Evolutionary conservation across 2,329 filamentous ascomycete species (phyloP).

Genomic region (Eurotiales sp.): DNA sequence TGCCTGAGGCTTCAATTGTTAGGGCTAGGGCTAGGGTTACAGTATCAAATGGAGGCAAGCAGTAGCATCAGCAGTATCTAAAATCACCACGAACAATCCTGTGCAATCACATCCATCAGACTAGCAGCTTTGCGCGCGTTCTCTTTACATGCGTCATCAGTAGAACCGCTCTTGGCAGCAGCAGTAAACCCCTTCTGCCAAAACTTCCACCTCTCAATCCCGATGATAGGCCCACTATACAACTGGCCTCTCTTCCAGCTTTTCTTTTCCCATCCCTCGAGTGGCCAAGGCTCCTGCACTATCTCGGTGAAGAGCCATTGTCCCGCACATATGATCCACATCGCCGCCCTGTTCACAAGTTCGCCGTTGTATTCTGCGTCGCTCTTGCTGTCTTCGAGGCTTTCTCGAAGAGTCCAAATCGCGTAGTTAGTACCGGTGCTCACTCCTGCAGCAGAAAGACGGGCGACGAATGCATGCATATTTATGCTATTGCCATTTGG

Average conservation of each 20-base stretch:
- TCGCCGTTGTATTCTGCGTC: neutral
- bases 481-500: neutral
- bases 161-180: neutral
- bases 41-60: too few species aligned
- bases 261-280: neutral
- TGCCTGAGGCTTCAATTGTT: too few species aligned
- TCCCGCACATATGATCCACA: conserved; percentile 9
- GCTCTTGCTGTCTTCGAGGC: neutral
- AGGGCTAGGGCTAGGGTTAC: too few species aligned
- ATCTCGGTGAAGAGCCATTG: conserved; percentile 3
- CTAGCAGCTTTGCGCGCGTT: conserved; percentile 3
- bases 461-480: neutral
- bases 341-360: neutral
- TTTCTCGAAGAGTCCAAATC: neutral
- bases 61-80: too few species aligned
- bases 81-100: neutral
- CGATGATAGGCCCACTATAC: conserved; percentile 6
- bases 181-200: conserved; percentile 8
- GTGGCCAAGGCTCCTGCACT: neutral
- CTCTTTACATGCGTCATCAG: neutral
- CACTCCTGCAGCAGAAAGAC: neutral
- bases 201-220: conserved; percentile 7
- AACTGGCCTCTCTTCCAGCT: neutral
- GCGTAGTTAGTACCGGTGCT: neutral
- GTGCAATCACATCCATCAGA: conserved; percentile 2